Evolutionary conservation across 2,329 filamentous ascomycete genomes (phyloP).

Genomic region (Mariannaea sp.): DNA sequence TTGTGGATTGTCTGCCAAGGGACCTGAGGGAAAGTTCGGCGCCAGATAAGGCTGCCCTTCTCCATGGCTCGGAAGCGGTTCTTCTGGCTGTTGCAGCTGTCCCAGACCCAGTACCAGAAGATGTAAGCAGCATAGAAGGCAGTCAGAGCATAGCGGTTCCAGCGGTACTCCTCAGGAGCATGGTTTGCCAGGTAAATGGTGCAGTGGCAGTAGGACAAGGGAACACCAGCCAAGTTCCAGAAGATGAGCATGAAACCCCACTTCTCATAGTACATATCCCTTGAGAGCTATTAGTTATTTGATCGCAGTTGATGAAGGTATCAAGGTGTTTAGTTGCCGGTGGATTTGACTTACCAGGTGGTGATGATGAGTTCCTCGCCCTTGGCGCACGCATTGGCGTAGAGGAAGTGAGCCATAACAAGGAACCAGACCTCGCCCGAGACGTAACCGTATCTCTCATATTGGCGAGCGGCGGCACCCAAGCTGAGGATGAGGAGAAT

Average conservation of each 20-base stretch:
- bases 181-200: slow-evolving; percentile 89
- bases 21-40: slow-evolving; percentile 87
- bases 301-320: too few relatives aligned
- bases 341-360: slow-evolving; percentile 64
- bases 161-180: slow-evolving; percentile 74
- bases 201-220: slow-evolving; percentile 91
- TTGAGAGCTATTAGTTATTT: slow-evolving; percentile 17
- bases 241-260: slow-evolving; percentile 98
- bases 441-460: slow-evolving; percentile 83
- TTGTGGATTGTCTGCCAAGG: slow-evolving; percentile 85
- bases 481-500: slow-evolving; percentile 81
- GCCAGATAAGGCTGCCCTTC: slow-evolving; percentile 69
- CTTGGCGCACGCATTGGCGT: slow-evolving; percentile 90
- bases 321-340: neutral
- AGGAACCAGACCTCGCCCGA: slow-evolving; percentile 84
- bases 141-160: slow-evolving; percentile 71
- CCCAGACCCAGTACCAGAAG: slow-evolving; percentile 89
- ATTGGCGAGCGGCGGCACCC: slow-evolving; percentile 79
- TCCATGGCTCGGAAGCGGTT: slow-evolving; percentile 86
- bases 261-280: slow-evolving; percentile 96
- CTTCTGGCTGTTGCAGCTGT: slow-evolving; percentile 91
- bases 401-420: slow-evolving; percentile 87
- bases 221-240: slow-evolving; percentile 93
- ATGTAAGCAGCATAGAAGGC: slow-evolving; percentile 74
- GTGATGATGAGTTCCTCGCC: slow-evolving; percentile 89